Evolutionary conservation across 345 rosid species (phyloP).

Genomic region (Luvunga scandens): DNA sequence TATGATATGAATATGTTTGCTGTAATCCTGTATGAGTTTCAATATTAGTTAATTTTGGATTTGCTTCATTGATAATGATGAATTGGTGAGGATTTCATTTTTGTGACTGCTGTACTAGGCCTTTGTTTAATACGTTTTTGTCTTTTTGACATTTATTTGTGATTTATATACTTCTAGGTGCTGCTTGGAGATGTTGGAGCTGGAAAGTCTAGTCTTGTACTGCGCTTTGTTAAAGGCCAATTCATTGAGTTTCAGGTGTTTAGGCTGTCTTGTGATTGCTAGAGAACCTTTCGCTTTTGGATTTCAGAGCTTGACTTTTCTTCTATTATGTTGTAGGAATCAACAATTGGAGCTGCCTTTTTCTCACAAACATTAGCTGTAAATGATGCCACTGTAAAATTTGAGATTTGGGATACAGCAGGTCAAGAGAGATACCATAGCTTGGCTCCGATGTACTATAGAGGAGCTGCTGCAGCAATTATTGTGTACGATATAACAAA

Average conservation of each 20-base stretch:
- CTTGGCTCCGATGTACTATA: slow-evolving; percentile 97
- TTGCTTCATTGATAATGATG: background rate
- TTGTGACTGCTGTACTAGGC: background rate
- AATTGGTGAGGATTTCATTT: background rate
- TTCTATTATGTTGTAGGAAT: slow-evolving; percentile 56
- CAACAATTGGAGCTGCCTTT: slow-evolving; percentile 96
- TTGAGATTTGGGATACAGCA: slow-evolving; percentile 99
- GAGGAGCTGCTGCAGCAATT: slow-evolving; percentile 96
- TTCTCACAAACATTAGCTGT: slow-evolving; percentile 96
- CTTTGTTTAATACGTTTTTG: background rate
- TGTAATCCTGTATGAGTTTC: background rate
- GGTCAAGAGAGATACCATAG: slow-evolving; percentile 98
- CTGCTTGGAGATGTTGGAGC: slow-evolving; percentile 97
- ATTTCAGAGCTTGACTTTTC: slow-evolving; percentile 18
- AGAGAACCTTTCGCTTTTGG: background rate
- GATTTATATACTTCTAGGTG: slow-evolving; percentile 54
- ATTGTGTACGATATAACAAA: slow-evolving; percentile 90
- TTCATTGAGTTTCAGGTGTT: slow-evolving; percentile 86
- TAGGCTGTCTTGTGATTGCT: background rate
- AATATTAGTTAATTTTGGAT: background rate
- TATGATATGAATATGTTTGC: too few species aligned
- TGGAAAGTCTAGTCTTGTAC: slow-evolving; percentile 88
- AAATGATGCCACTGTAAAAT: slow-evolving; percentile 87
- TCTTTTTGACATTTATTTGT: slow-evolving; percentile 14
- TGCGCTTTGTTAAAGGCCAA: slow-evolving; percentile 90